A percentile compares a stretch with the other conserved stretches of the same genome.
phyloP scores from a whole-genome alignment of 441 rosid genomes.

The Populus hybrid region DNA sequence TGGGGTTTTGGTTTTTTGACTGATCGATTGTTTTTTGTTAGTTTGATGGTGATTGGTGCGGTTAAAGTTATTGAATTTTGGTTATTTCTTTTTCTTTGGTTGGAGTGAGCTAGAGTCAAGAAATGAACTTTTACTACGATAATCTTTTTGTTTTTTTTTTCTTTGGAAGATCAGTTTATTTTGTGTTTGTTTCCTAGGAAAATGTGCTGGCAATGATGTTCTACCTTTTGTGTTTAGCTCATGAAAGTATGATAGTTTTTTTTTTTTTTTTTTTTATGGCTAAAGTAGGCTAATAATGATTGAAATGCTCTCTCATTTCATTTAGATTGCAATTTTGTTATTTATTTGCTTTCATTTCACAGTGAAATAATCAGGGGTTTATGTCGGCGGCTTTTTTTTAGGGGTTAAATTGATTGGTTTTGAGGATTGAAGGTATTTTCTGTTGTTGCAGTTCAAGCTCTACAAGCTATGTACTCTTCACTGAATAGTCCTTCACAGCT shows the following conservation, averaged over 20 bases:
- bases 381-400: background rate
- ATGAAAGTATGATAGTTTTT: background rate
- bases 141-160: background rate
- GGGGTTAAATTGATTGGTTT: background rate
- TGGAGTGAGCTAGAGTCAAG: slow-evolving; percentile 14
- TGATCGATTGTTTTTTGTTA: slow-evolving; percentile 24
- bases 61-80: slow-evolving; percentile 16
- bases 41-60: slow-evolving; percentile 19
- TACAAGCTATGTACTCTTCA: slow-evolving; percentile 75
- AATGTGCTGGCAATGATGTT: slow-evolving; percentile 11
- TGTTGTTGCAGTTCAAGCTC: slow-evolving; percentile 65
- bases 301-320: background rate
- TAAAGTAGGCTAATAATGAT: background rate
- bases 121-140: slow-evolving; percentile 19
- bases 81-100: background rate
- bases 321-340: background rate
- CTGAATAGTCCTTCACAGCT: slow-evolving; percentile 74
- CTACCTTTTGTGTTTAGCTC: background rate
- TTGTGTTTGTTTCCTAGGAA: slow-evolving; percentile 26
- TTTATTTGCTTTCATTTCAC: background rate
- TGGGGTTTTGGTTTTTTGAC: slow-evolving; percentile 31
- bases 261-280: no score
- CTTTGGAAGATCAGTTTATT: slow-evolving; percentile 15
- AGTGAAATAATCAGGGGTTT: background rate
- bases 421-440: background rate